These are phyloP conservation scores for Penicillium sp. DNA, from an alignment of 2,329 filamentous ascomycete species.

Conservation along the genomic window DNA sequence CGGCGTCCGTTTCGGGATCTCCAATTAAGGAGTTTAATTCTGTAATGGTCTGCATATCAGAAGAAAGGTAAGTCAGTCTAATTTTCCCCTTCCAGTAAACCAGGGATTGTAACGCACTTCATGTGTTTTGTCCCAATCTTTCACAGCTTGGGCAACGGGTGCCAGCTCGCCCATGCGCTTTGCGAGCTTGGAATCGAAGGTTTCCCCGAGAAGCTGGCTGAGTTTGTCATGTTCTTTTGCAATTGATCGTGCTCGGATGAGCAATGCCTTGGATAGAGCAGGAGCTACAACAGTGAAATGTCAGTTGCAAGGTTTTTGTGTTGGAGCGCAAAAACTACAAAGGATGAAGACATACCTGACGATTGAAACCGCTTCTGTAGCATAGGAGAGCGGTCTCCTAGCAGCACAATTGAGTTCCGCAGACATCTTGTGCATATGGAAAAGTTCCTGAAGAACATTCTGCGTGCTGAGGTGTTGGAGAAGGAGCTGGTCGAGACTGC, in stretches of 20 bases:
- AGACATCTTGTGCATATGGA: conserved; percentile 48
- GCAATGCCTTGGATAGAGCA: conserved; percentile 51
- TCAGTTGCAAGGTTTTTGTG: conserved; percentile 21
- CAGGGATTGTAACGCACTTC: conserved; percentile 40
- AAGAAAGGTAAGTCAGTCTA: conserved; percentile 11
- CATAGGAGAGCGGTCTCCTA: conserved; percentile 22
- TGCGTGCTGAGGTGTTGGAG: background rate
- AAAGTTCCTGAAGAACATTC: conserved; percentile 11
- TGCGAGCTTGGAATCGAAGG: conserved; percentile 54
- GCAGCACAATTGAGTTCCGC: conserved; percentile 32
- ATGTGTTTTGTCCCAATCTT: conserved; percentile 56
- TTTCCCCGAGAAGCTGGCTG: conserved; percentile 48
- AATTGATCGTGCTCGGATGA: conserved; percentile 53
- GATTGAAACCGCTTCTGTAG: conserved; percentile 24
- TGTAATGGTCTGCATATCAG: conserved; percentile 43
- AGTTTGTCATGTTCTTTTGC: conserved; percentile 55
- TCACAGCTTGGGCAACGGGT: conserved; percentile 49
- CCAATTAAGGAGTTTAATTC: conserved; percentile 74
- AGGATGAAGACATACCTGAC: conserved; percentile 24
- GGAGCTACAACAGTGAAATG: conserved; percentile 16
- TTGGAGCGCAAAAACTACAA: conserved; percentile 17
- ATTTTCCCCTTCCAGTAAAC: background rate
- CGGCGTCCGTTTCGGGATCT: conserved; percentile 60
- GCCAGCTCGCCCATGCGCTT: conserved; percentile 57
- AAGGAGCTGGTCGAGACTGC: background rate